A percentile compares a stretch with the other conserved stretches of the same genome.
These are phyloP conservation scores for Cenchrus purpureus DNA, from an alignment of 176 grass and related monocot species.

Conservation along the genomic window DNA sequence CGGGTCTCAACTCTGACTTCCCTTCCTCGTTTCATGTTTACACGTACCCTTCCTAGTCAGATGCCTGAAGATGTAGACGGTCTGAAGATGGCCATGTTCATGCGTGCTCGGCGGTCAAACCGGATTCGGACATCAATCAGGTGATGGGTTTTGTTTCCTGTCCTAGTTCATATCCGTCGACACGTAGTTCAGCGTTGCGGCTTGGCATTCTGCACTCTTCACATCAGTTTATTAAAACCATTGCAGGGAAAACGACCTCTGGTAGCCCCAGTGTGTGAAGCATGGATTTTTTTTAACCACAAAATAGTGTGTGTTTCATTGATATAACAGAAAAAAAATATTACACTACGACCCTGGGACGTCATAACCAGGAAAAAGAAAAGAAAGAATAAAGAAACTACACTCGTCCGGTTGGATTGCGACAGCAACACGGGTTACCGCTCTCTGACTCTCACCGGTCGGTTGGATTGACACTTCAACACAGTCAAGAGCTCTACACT, in stretches of 20 bases:
- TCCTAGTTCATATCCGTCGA: background rate
- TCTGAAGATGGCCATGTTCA: no score
- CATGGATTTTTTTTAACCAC: background rate
- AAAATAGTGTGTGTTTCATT: no score
- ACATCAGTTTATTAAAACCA: background rate
- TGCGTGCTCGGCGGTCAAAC: background rate
- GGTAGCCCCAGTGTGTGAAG: background rate
- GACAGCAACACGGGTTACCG: no score
- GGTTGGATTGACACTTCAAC: no score
- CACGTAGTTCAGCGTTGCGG: background rate
- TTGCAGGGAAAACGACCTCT: background rate
- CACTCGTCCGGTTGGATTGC: no score
- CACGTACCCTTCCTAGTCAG: background rate
- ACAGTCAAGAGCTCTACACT: no score
- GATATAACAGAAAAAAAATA: no score
- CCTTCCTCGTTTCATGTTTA: background rate
- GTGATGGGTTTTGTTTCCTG: background rate
- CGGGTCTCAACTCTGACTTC: conserved; percentile 1
- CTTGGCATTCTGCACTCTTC: background rate
- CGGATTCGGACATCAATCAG: background rate
- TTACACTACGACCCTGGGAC: no score
- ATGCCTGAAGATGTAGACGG: no score
- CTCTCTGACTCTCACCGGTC: no score
- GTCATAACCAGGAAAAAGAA: no score
- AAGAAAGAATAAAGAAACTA: no score